A percentile compares a stretch with the other conserved stretches of the same genome.
Evolutionary conservation across 1,284 basidiomycete genomes (phyloP).

Genomic region (Violaceomyces palustris): DNA sequence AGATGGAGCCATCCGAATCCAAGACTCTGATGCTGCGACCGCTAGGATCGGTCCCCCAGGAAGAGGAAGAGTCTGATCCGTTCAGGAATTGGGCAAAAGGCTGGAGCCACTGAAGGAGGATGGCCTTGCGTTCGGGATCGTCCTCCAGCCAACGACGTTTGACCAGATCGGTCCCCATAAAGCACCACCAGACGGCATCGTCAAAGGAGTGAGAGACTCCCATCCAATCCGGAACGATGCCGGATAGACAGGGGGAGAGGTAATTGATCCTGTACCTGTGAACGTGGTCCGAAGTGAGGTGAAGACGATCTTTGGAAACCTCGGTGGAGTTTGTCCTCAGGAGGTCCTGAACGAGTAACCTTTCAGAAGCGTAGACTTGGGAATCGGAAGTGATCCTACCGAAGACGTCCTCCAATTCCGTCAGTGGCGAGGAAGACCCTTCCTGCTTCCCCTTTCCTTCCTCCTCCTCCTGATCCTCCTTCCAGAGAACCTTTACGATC

Average conservation of each 20-base stretch:
- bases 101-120: conserved; percentile 5
- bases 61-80: background rate
- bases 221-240: background rate
- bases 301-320: too few relatives aligned
- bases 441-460: too few relatives aligned
- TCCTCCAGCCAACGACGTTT: conserved; percentile 1
- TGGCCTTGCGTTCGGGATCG: background rate
- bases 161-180: background rate
- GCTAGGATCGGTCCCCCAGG: background rate
- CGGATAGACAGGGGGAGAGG: conserved; percentile 8
- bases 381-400: conserved; percentile 17
- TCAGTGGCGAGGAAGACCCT: too few relatives aligned
- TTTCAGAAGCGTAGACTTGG: conserved; percentile 27
- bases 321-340: conserved; percentile 4
- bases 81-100: conserved; percentile 8
- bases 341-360: conserved; percentile 18
- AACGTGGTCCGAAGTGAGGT: conserved; percentile 1
- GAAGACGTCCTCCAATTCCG: conserved; percentile 3
- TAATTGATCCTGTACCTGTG: conserved; percentile 24
- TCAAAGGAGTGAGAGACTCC: conserved; percentile 33
- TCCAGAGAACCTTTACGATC: too few relatives aligned
- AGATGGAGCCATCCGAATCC: conserved; percentile 2
- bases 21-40: conserved; percentile 4
- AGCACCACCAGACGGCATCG: conserved; percentile 23
- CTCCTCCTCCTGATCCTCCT: too few relatives aligned